Percentiles rank a stretch among this genome's conserved stretches.
Evolutionary conservation across 768 basidiomycete species (phyloP).

Genomic region (Mrakia gelida): DNA sequence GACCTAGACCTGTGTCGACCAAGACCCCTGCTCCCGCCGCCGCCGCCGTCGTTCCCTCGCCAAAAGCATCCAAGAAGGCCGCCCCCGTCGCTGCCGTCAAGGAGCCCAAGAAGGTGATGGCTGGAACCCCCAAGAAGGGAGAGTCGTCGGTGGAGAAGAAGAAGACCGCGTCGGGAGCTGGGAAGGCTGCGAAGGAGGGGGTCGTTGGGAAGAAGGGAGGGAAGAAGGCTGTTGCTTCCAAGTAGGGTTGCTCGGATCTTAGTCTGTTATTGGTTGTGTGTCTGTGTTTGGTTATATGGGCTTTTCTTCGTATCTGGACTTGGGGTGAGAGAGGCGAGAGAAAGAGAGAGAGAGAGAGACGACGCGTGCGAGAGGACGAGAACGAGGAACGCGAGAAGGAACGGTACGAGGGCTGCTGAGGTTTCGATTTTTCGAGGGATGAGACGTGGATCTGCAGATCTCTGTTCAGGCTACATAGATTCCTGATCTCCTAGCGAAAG

Average conservation of each 20-base stretch:
- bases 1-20: slow-evolving; percentile 25
- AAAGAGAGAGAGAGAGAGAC: no score
- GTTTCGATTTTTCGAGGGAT: no score
- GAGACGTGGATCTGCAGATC: no score
- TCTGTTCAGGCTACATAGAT: no score
- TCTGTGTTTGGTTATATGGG: neutral
- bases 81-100: slow-evolving; percentile 26
- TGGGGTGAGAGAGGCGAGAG: no score
- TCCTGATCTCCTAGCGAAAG: no score
- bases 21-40: slow-evolving; percentile 37
- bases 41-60: slow-evolving; percentile 35
- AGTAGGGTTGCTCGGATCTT: neutral
- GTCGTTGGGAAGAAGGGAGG: slow-evolving; percentile 37
- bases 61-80: slow-evolving; percentile 48
- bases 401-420: no score
- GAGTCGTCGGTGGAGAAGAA: slow-evolving; percentile 29
- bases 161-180: slow-evolving; percentile 28
- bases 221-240: slow-evolving; percentile 5
- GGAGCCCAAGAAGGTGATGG: slow-evolving; percentile 34
- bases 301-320: neutral
- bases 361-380: no score
- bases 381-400: no score
- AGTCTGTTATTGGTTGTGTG: neutral
- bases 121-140: slow-evolving; percentile 22
- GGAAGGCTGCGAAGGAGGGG: slow-evolving; percentile 32